A percentile compares a stretch with the other conserved stretches of the same genome.
phyloP scores from a whole-genome alignment of 192 early-diverging fungal genomes.

The Coemansia furcata region DNA sequence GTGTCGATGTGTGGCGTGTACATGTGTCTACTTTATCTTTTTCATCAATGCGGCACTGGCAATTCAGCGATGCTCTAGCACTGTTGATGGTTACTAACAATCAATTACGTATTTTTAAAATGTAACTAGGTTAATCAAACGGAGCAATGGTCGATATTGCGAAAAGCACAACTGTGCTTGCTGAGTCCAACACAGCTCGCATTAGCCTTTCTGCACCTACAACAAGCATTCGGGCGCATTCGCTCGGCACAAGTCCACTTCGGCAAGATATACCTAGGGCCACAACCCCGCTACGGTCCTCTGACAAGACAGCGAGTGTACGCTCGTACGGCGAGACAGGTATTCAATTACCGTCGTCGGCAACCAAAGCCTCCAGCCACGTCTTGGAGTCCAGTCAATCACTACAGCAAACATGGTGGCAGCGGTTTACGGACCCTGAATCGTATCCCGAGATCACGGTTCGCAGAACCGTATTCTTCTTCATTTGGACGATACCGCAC shows the following conservation, averaged over 20 bases:
- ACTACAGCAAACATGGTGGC: conserved; percentile 5
- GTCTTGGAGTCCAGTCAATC: not conserved
- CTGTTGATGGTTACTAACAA: not conserved
- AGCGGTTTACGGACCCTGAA: conserved; percentile 13
- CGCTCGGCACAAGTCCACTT: not conserved
- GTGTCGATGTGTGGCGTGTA: not conserved
- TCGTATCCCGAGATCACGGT: conserved; percentile 46
- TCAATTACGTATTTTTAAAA: not conserved
- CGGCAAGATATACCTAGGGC: not conserved
- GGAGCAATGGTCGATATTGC: not conserved
- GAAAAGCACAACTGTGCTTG: not conserved
- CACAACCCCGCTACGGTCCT: not conserved
- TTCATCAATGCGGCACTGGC: not conserved
- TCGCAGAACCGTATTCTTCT: conserved; percentile 28
- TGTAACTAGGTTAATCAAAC: not conserved
- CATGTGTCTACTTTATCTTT: not conserved
- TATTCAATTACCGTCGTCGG: not conserved
- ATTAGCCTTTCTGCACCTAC: not conserved
- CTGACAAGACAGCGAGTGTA: not conserved
- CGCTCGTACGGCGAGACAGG: not conserved
- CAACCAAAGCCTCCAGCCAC: not conserved
- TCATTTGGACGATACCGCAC: conserved; percentile 38
- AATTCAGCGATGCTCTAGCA: not conserved
- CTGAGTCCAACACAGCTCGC: not conserved
- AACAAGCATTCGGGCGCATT: not conserved